These are phyloP conservation scores for Puccinia coronata DNA, from an alignment of 1,284 basidiomycete species.

Conservation along the genomic window DNA sequence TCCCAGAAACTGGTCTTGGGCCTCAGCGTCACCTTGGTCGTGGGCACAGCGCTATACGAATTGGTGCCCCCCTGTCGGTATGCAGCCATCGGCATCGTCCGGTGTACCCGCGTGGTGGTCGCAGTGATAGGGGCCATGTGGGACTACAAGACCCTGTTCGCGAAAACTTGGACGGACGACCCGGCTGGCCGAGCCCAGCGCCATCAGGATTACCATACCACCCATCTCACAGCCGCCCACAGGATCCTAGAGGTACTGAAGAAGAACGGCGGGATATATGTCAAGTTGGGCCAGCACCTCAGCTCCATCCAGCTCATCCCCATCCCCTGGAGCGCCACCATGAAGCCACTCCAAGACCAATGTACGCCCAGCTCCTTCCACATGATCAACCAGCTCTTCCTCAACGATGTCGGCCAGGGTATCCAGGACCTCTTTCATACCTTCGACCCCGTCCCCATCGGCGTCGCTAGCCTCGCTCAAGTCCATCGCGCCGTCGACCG, in stretches of 20 bases:
- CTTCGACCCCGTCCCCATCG: conserved; percentile 86
- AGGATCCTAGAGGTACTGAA: conserved; percentile 76
- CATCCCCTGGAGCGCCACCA: conserved; percentile 68
- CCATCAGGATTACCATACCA: conserved; percentile 69
- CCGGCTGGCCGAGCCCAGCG: conserved; percentile 52
- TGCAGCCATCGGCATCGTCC: conserved; percentile 62
- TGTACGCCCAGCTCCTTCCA: conserved; percentile 76
- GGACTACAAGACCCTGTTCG: conserved; percentile 82
- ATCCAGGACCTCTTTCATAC: conserved; percentile 69
- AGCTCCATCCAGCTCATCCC: conserved; percentile 71
- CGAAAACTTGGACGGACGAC: conserved; percentile 59
- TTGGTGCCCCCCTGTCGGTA: conserved; percentile 61
- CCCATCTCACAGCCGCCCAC: conserved; percentile 66
- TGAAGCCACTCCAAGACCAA: conserved; percentile 69
- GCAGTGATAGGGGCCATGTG: conserved; percentile 65
- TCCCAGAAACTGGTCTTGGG: not conserved
- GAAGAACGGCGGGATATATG: conserved; percentile 89
- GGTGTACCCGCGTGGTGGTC: conserved; percentile 68
- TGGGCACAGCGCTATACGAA: conserved; percentile 56
- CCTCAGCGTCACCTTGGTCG: not conserved
- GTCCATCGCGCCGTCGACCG: conserved; percentile 83
- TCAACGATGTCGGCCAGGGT: conserved; percentile 70
- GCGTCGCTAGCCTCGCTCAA: conserved; percentile 89
- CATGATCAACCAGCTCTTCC: conserved; percentile 70
- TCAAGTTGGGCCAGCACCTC: conserved; percentile 72